These are phyloP conservation scores for Phytophthora sansomeana DNA, from an alignment of 352 stramenopile genomes.

Conservation along the genomic window DNA sequence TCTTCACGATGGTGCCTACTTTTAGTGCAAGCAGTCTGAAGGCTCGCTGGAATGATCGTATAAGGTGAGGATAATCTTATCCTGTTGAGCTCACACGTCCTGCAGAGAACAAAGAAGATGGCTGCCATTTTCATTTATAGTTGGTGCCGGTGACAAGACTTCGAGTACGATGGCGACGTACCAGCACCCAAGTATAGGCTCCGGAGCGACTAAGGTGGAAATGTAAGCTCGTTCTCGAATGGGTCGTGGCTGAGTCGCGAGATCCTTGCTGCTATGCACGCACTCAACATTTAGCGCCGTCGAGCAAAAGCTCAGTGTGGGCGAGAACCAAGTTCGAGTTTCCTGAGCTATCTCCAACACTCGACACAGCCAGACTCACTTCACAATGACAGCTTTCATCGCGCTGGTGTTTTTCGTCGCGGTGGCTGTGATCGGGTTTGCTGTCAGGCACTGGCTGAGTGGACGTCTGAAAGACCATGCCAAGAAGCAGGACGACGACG, in stretches of 20 bases:
- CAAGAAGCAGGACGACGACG: slow-evolving; percentile 47
- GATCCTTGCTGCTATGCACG: neutral
- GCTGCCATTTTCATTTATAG: slow-evolving; percentile 30
- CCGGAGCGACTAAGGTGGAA: slow-evolving; percentile 10
- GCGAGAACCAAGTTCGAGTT: slow-evolving; percentile 3
- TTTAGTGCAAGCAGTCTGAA: neutral
- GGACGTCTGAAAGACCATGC: slow-evolving; percentile 31
- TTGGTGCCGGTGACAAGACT: slow-evolving; percentile 31
- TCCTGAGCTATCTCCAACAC: neutral
- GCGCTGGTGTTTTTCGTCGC: slow-evolving; percentile 38
- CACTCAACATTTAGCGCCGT: slow-evolving; percentile 30
- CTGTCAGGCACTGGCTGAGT: slow-evolving; percentile 35
- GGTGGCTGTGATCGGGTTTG: slow-evolving; percentile 38
- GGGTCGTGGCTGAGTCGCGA: neutral
- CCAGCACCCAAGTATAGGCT: slow-evolving; percentile 28
- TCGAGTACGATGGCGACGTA: slow-evolving; percentile 24
- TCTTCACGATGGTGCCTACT: neutral
- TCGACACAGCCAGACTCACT: neutral
- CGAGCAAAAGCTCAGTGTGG: neutral
- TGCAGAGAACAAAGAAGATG: neutral
- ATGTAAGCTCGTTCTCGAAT: neutral
- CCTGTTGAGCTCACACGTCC: slow-evolving; percentile 1
- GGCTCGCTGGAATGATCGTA: neutral
- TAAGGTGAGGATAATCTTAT: slow-evolving; percentile 15
- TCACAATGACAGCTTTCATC: slow-evolving; percentile 28